Evolutionary conservation across 768 basidiomycete species (phyloP).

Genomic region (Chlorophyllum brunneum): DNA sequence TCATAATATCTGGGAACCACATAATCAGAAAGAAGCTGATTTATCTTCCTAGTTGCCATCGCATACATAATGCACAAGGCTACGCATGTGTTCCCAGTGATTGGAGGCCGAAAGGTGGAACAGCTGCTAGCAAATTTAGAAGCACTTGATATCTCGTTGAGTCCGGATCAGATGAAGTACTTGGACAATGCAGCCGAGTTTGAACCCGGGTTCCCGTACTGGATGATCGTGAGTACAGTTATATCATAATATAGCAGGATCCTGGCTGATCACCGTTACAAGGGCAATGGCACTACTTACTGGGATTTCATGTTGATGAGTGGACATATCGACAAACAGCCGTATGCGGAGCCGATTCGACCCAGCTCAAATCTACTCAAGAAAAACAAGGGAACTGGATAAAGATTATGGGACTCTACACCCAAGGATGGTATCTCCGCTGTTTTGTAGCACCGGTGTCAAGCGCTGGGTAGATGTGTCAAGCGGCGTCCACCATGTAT

Average conservation of each 20-base stretch:
- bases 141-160: conserved; percentile 40
- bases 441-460: too few species aligned
- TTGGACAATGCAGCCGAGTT: conserved; percentile 40
- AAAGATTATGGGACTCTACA: too few species aligned
- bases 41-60: conserved; percentile 35
- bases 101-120: conserved; percentile 47
- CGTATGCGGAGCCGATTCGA: neutral
- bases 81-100: conserved; percentile 47
- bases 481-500: too few species aligned
- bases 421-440: too few species aligned
- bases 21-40: too few species aligned
- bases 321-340: neutral
- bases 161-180: conserved; percentile 36
- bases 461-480: too few species aligned
- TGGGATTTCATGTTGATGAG: neutral
- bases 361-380: conserved; percentile 19
- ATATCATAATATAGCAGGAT: too few species aligned
- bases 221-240: conserved; percentile 27
- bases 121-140: conserved; percentile 47
- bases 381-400: too few species aligned
- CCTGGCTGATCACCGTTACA: neutral
- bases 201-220: conserved; percentile 39
- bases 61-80: conserved; percentile 53
- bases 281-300: neutral
- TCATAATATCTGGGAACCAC: neutral